phyloP scores from a whole-genome alignment of 164 flowering plant species.

The Vitis cinerea region DNA sequence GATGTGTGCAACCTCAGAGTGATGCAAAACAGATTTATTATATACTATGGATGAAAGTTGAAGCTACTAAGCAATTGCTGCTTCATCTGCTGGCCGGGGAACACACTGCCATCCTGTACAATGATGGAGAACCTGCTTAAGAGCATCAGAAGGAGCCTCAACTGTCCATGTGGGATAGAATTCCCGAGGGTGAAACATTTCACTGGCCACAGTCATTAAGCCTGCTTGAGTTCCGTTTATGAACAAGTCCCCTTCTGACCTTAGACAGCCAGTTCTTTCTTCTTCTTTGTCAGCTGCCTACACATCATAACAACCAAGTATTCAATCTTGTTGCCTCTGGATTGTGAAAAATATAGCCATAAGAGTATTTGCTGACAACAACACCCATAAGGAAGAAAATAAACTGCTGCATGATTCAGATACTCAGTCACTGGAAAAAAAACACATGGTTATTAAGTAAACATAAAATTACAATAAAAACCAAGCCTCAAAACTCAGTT shows the following conservation, averaged over 20 bases:
- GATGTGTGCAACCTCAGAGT: too few relatives aligned
- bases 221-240: conserved; percentile 43
- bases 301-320: neutral
- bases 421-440: too few relatives aligned
- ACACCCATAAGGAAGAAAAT: too few relatives aligned
- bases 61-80: conserved; percentile 2
- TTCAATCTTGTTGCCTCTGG: neutral
- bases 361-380: neutral
- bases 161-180: conserved; percentile 56
- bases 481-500: too few relatives aligned
- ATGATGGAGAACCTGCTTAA: conserved; percentile 46
- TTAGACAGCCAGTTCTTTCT: conserved; percentile 42
- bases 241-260: conserved; percentile 67
- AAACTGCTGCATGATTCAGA: too few relatives aligned
- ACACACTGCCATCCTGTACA: conserved; percentile 58
- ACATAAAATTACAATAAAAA: too few relatives aligned
- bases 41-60: too few relatives aligned
- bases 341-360: neutral
- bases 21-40: too few relatives aligned
- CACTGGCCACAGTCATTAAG: conserved; percentile 11
- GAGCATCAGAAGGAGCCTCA: conserved; percentile 43
- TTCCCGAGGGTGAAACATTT: conserved; percentile 58
- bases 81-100: conserved; percentile 34
- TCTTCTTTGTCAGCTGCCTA: conserved; percentile 61
- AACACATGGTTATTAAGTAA: too few relatives aligned